Percentiles rank a stretch among this genome's conserved stretches.
Conservation (phyloP, 139 green algal species). For the Picocystis salinarum region DNA sequence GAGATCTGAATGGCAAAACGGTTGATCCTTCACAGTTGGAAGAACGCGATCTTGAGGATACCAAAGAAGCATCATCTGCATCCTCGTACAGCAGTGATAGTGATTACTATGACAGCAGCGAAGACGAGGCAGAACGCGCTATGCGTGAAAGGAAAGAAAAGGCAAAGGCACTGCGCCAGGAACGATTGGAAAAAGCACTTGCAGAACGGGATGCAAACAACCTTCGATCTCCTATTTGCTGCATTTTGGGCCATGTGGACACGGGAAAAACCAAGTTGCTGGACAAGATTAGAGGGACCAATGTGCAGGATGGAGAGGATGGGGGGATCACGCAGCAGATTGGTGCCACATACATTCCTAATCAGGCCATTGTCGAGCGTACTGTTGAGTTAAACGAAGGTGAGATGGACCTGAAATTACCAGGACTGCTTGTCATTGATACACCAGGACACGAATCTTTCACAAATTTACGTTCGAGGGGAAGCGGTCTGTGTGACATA, state of each 20-base stretch:
- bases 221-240: slow-evolving; percentile 95
- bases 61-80: slow-evolving; percentile 1
- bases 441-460: slow-evolving; percentile 95
- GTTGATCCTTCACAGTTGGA: slow-evolving; percentile 15
- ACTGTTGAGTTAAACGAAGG: slow-evolving; percentile 36
- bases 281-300: slow-evolving; percentile 92
- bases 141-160: slow-evolving; percentile 1
- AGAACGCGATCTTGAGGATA: slow-evolving; percentile 3
- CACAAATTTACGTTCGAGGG: slow-evolving; percentile 85
- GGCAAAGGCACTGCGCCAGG: slow-evolving; percentile 19
- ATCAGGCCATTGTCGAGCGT: slow-evolving; percentile 50
- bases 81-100: slow-evolving; percentile 2
- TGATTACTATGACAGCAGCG: slow-evolving; percentile 8
- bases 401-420: slow-evolving; percentile 15
- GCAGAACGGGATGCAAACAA: slow-evolving; percentile 29
- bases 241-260: slow-evolving; percentile 97
- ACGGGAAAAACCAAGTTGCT: slow-evolving; percentile 99
- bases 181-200: slow-evolving; percentile 30
- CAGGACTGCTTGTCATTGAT: slow-evolving; percentile 93
- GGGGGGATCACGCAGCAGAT: slow-evolving; percentile 99
- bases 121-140: slow-evolving; percentile 6
- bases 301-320: slow-evolving; percentile 87
- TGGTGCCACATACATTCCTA: slow-evolving; percentile 89
- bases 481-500: slow-evolving; percentile 88
- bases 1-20: slow-evolving; percentile 2